Evolutionary conservation across 1,284 basidiomycete species (phyloP).

Genomic region (Sporisorium iseilematis-ciliati): DNA sequence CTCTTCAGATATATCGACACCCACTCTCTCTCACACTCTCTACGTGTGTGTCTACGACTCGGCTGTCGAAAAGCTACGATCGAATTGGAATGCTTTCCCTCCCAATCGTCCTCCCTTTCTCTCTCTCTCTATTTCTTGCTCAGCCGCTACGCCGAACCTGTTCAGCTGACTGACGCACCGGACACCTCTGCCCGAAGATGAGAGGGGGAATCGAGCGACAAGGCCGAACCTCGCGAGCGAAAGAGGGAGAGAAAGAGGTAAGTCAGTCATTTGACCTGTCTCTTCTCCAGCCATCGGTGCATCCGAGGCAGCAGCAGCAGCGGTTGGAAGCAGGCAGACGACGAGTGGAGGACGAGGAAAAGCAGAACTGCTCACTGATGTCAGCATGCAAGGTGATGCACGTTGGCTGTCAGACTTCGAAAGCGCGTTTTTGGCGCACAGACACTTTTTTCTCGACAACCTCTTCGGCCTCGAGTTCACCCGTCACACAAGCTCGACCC

Average conservation of each 20-base stretch:
- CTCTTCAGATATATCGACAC: neutral
- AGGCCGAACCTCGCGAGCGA: too few relatives aligned
- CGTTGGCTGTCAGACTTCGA: slow-evolving; percentile 21
- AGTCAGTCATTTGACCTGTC: slow-evolving; percentile 20
- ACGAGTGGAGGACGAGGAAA: slow-evolving; percentile 7
- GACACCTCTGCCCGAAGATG: neutral
- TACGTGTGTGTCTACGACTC: too few relatives aligned
- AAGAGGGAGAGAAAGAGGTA: neutral
- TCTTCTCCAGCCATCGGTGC: slow-evolving; percentile 10
- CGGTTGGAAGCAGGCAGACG: neutral
- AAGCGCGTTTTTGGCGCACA: neutral
- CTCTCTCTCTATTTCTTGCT: too few relatives aligned
- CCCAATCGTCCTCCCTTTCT: too few relatives aligned
- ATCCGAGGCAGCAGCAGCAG: neutral
- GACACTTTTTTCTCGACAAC: neutral
- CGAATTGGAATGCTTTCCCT: neutral
- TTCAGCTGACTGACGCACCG: neutral
- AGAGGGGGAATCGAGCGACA: too few relatives aligned
- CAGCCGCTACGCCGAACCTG: neutral
- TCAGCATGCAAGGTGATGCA: slow-evolving; percentile 13
- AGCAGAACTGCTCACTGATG: slow-evolving; percentile 11
- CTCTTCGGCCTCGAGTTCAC: too few relatives aligned
- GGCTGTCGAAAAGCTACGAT: neutral
- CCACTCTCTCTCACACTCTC: neutral
- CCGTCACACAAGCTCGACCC: too few relatives aligned